These are phyloP conservation scores for Coffea eugenioides DNA, from an alignment of 257 asterid genomes.

Conservation along the genomic window DNA sequence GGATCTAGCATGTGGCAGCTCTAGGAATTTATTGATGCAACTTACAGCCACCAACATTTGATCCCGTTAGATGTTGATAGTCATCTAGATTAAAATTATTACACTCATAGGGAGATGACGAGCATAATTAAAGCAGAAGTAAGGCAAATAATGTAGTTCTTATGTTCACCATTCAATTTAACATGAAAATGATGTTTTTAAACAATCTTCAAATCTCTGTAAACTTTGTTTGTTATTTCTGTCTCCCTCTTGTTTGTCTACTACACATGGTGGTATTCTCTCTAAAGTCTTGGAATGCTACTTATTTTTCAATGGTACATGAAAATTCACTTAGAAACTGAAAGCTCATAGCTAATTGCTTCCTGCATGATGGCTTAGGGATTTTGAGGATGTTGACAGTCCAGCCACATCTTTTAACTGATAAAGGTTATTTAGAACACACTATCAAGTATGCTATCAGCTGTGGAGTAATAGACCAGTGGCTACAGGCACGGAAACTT, in stretches of 20 bases:
- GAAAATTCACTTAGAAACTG: neutral
- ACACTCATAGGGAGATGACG: neutral
- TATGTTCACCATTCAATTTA: neutral
- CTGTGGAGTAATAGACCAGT: constrained; percentile 86
- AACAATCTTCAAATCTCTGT: neutral
- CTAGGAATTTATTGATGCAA: neutral
- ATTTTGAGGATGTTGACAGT: constrained; percentile 68
- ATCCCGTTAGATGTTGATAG: neutral
- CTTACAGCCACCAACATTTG: neutral
- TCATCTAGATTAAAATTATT: neutral
- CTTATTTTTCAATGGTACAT: neutral
- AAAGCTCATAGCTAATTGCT: neutral
- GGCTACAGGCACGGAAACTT: constrained; percentile 64
- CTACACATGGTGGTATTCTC: neutral
- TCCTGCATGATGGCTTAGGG: constrained; percentile 40
- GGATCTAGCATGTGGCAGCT: neutral
- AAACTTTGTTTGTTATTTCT: neutral
- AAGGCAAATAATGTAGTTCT: too few relatives aligned
- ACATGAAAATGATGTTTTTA: neutral
- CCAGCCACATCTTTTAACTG: constrained; percentile 70
- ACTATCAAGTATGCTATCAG: constrained; percentile 71
- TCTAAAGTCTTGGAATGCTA: neutral
- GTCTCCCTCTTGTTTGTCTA: neutral
- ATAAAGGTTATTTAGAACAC: constrained; percentile 65
- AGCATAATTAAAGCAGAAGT: neutral